Base-by-base conservation (phyloP, 441 rosid genomes). In the Erodium texanum region DNA sequence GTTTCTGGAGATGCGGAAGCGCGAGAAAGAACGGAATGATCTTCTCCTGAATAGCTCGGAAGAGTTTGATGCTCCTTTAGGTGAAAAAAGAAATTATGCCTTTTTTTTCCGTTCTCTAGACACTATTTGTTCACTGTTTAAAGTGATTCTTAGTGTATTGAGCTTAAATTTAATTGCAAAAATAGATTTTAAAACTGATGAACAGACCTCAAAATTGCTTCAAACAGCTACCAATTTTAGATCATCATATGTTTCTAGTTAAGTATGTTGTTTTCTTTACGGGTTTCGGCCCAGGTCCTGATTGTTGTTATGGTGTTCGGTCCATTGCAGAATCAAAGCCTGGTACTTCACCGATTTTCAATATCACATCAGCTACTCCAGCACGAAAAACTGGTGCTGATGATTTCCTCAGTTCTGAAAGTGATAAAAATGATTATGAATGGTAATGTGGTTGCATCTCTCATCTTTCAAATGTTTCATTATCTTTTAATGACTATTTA, bases 371-470 rank as follows among this genome's bases (percentile, higher is more conserved):
- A 22, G 72, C 86, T 3, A 71, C 77, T 11, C 34, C 78, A 22
- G 71, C 81, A 2, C 79, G 97, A 34, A 91, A 85, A 81, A 63
- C 83, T 34, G 85, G 82, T 54, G 82, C 87, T 3, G 99, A 91
- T 75, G 99, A 93, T 79, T 93, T 93, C 77, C 96, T 93, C 15
- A 89, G 84, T 73, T 88, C 96, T 22, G 99, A 91, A 29, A 78
- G 79, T 71, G 99, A 93, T 80, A 93, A 91, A 73, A 93, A 85
- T 76, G 99, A 93, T 67, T 93, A 93, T 68, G 96, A 93, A 74
- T 93, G 99, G 99, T 93, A 84, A 74, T 67, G 66, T 69, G 23
- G 58, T 12, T 59, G 61, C 54, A 43, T 32, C 5, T 65, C 70
- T 66, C 1, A 1, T n/a, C 24, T 61, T 24, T 54, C 61, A 18